These are phyloP conservation scores for Fusarium subglutinans DNA, from an alignment of 2,329 filamentous ascomycete species.

Conservation along the genomic window DNA sequence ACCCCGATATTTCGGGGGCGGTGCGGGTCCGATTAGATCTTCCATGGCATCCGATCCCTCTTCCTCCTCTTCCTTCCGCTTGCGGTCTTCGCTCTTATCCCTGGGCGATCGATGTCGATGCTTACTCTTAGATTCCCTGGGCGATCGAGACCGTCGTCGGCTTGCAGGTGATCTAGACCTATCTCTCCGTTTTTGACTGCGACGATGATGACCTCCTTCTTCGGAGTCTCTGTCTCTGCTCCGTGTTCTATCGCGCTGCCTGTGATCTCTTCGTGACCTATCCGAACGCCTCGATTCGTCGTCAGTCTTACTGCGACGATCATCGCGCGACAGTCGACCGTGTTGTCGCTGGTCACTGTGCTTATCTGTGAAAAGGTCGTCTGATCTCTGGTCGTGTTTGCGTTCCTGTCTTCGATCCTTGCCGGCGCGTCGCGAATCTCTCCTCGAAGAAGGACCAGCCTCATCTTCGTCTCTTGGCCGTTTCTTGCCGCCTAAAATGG, in stretches of 20 bases:
- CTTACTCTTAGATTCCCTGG: slow-evolving; percentile 41
- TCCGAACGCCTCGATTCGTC: slow-evolving; percentile 20
- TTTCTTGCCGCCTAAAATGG: slow-evolving; percentile 62
- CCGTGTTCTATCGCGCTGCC: slow-evolving; percentile 29
- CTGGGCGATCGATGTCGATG: slow-evolving; percentile 48
- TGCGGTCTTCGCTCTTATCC: slow-evolving; percentile 21
- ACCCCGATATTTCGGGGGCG: slow-evolving; percentile 66
- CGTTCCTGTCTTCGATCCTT: slow-evolving; percentile 4
- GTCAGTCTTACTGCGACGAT: slow-evolving; percentile 23
- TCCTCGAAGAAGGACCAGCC: slow-evolving; percentile 23
- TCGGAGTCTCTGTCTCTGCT: slow-evolving; percentile 20
- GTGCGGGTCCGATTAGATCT: slow-evolving; percentile 79
- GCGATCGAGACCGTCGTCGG: slow-evolving; percentile 46
- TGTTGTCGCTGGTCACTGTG: slow-evolving; percentile 31
- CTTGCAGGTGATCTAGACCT: slow-evolving; percentile 42
- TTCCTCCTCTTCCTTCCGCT: slow-evolving; percentile 22
- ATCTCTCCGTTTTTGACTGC: slow-evolving; percentile 30
- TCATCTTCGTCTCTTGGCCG: slow-evolving; percentile 41
- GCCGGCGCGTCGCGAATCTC: slow-evolving; percentile 24
- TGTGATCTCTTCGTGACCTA: slow-evolving; percentile 26
- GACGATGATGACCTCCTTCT: slow-evolving; percentile 19
- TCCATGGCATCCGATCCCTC: slow-evolving; percentile 75
- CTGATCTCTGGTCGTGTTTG: slow-evolving; percentile 3
- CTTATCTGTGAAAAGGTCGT: slow-evolving; percentile 37
- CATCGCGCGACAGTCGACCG: slow-evolving; percentile 41